Percentiles rank a stretch among this genome's conserved stretches.
Conservation (phyloP, 345 rosid genomes). For the Rhizophora apiculata region DNA sequence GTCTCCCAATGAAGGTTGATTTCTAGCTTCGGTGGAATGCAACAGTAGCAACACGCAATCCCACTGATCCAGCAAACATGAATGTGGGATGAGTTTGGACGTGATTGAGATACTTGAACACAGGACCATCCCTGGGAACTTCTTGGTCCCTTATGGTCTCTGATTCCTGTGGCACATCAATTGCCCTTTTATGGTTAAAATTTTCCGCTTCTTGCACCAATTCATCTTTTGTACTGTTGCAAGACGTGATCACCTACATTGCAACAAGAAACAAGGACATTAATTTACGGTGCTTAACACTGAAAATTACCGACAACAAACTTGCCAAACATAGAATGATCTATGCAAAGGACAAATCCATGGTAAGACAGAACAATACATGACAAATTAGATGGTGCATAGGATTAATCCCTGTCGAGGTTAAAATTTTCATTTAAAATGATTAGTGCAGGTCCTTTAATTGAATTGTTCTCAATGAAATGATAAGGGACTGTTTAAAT, state of each 20-base stretch:
- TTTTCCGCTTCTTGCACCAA: constrained; percentile 70
- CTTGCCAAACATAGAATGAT: not conserved
- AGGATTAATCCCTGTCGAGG: too few species aligned
- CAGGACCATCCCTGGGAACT: constrained; percentile 29
- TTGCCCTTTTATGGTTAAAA: constrained; percentile 47
- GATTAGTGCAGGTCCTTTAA: too few species aligned
- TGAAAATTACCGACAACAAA: not conserved
- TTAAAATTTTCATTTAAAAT: too few species aligned
- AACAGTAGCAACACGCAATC: constrained; percentile 92
- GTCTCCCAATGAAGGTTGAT: too few species aligned
- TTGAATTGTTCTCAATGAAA: too few species aligned
- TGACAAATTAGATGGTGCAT: too few species aligned
- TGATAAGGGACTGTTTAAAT: not conserved
- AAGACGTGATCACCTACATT: constrained; percentile 75
- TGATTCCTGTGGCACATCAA: constrained; percentile 29
- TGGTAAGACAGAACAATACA: too few species aligned
- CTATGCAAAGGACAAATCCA: too few species aligned
- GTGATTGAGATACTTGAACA: constrained; percentile 67
- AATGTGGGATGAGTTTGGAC: constrained; percentile 85
- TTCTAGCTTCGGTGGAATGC: constrained; percentile 67
- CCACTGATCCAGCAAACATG: constrained; percentile 79
- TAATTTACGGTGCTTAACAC: not conserved
- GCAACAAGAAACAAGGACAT: not conserved
- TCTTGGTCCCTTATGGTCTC: constrained; percentile 39
- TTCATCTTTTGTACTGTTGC: constrained; percentile 87